A percentile compares a stretch with the other conserved stretches of the same genome.
phyloP scores from a whole-genome alignment of 2,329 filamentous ascomycete genomes.

The Arthrinium phaeospermum region DNA sequence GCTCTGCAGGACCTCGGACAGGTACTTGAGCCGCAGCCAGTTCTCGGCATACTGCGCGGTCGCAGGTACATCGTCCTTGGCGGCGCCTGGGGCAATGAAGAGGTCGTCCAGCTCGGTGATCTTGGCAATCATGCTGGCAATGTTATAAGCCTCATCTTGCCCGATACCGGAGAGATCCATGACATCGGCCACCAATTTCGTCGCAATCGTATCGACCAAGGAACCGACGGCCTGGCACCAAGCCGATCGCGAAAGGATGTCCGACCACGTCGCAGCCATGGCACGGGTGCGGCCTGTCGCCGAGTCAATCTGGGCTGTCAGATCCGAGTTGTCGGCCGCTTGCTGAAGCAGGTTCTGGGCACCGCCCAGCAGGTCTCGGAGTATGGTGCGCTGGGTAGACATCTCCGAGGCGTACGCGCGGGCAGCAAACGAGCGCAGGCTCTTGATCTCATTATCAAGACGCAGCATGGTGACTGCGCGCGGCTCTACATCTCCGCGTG shows the following conservation, averaged over 20 bases:
- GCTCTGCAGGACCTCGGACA: constrained; percentile 69
- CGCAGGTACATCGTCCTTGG: constrained; percentile 52
- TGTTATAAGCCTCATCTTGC: constrained; percentile 67
- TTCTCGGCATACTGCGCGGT: constrained; percentile 66
- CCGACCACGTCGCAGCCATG: constrained; percentile 62
- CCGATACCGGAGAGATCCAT: constrained; percentile 66
- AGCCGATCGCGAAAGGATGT: constrained; percentile 63
- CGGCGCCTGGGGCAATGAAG: constrained; percentile 52
- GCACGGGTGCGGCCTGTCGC: constrained; percentile 59
- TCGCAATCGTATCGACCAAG: constrained; percentile 62
- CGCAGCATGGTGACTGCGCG: constrained; percentile 61
- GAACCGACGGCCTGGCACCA: constrained; percentile 69
- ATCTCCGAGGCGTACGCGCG: constrained; percentile 68
- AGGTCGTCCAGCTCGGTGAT: constrained; percentile 65
- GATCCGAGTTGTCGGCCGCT: constrained; percentile 52
- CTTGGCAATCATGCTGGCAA: constrained; percentile 62
- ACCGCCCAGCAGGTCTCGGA: constrained; percentile 66
- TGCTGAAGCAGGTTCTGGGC: constrained; percentile 66
- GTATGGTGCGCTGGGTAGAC: constrained; percentile 62
- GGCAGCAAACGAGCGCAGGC: constrained; percentile 64
- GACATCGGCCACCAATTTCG: constrained; percentile 66
- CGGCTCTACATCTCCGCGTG: constrained; percentile 55
- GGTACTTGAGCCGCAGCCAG: constrained; percentile 69
- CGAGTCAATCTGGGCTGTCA: constrained; percentile 51
- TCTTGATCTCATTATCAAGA: constrained; percentile 65